These are phyloP conservation scores for Microcos paniculata DNA, from an alignment of 345 rosid species.

Conservation along the genomic window DNA sequence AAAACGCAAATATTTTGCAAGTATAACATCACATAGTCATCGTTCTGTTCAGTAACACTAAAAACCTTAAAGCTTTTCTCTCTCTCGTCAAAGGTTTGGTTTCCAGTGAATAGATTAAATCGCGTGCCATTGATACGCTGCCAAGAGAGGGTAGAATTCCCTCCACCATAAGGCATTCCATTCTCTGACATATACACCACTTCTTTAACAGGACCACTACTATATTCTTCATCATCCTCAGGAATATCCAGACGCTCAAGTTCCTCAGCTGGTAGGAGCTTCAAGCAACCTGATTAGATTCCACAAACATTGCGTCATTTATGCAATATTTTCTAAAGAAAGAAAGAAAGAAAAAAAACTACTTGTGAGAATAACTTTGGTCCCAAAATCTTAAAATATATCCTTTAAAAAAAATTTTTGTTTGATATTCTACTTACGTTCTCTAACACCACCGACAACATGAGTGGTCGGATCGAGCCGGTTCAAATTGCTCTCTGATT, in stretches of 20 bases:
- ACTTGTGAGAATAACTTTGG: background rate
- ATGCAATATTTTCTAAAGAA: background rate
- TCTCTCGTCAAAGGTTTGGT: constrained; percentile 76
- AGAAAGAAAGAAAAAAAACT: background rate
- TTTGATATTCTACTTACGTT: constrained; percentile 38
- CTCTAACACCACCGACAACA: constrained; percentile 41
- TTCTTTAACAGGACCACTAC: constrained; percentile 48
- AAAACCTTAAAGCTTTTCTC: constrained; percentile 78
- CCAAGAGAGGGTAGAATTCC: constrained; percentile 20
- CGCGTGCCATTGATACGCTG: constrained; percentile 43
- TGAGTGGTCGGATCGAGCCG: constrained; percentile 57
- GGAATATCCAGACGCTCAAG: constrained; percentile 67
- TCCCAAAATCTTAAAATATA: background rate
- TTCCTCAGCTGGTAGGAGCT: constrained; percentile 70
- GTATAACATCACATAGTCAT: background rate
- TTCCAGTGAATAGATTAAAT: constrained; percentile 82
- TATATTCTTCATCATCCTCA: constrained; percentile 33
- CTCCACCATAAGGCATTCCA: constrained; percentile 22
- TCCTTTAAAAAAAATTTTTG: background rate
- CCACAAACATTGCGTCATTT: constrained; percentile 17
- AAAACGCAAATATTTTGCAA: background rate
- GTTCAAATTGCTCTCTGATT: constrained; percentile 39
- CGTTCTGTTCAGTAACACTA: background rate
- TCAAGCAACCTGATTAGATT: constrained; percentile 72
- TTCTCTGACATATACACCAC: constrained; percentile 53